Evolutionary conservation across 2,329 filamentous ascomycete genomes (phyloP).

Genomic region (Seiridium unicorne): DNA sequence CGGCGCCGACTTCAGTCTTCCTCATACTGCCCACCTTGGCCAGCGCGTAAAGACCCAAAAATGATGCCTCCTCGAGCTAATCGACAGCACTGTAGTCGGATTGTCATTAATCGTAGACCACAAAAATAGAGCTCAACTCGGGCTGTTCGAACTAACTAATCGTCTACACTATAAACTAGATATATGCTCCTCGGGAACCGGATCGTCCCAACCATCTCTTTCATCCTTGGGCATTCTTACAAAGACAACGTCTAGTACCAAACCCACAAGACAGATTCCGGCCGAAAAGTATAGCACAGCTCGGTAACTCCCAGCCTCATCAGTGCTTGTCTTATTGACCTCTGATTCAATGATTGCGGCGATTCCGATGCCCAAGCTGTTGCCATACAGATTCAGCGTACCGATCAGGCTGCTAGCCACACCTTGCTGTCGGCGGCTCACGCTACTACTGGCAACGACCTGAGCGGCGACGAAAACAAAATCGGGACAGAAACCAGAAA

Average conservation of each 20-base stretch:
- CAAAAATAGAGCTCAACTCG: too few relatives aligned
- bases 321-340: neutral
- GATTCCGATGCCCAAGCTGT: conserved; percentile 40
- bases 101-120: too few relatives aligned
- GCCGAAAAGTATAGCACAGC: conserved; percentile 1
- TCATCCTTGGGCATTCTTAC: conserved; percentile 8
- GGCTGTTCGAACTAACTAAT: too few relatives aligned
- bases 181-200: too few relatives aligned
- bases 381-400: conserved; percentile 39
- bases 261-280: neutral
- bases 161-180: too few relatives aligned
- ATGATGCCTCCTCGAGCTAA: too few relatives aligned
- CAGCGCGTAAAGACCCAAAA: too few relatives aligned
- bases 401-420: conserved; percentile 49
- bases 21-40: too few relatives aligned
- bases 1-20: too few relatives aligned
- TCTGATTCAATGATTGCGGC: conserved; percentile 33
- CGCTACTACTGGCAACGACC: conserved; percentile 52
- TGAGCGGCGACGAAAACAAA: conserved; percentile 48
- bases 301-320: neutral
- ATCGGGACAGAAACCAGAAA: conserved; percentile 41
- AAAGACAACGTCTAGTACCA: neutral
- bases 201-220: neutral
- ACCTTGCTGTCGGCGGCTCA: conserved; percentile 46
- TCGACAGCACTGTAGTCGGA: too few relatives aligned